Evolutionary conservation across 1,284 basidiomycete genomes (phyloP).

Genomic region (Microbotryomycetes sp.): DNA sequence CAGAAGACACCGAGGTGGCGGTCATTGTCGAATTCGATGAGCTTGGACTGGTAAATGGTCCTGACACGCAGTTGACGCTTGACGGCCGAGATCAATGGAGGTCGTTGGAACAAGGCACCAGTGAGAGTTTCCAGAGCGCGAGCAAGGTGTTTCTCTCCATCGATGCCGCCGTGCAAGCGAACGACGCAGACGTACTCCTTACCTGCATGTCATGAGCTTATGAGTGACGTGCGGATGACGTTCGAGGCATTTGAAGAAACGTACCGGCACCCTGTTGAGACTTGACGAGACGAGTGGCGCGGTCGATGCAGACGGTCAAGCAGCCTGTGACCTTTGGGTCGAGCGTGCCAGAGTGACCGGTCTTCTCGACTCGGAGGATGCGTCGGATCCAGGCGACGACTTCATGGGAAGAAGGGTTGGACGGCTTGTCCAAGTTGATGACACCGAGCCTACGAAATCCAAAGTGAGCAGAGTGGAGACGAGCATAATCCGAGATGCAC

Average conservation of each 20-base stretch:
- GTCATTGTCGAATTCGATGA: constrained; percentile 97
- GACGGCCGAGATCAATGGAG: constrained; percentile 96
- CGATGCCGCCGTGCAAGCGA: constrained; percentile 76
- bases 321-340: constrained; percentile 99
- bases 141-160: constrained; percentile 76
- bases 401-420: constrained; percentile 99
- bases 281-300: constrained; percentile 98
- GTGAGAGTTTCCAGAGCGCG: constrained; percentile 93
- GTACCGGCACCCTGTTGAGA: constrained; percentile 89
- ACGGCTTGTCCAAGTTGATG: constrained; percentile 99
- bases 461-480: not conserved
- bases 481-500: constrained; percentile 25
- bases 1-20: constrained; percentile 95
- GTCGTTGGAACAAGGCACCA: constrained; percentile 97
- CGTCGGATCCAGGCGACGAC: constrained; percentile 98
- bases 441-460: constrained; percentile 68
- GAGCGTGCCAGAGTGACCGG: constrained; percentile 93
- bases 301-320: constrained; percentile 97
- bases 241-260: constrained; percentile 36
- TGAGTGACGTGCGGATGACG: not conserved
- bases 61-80: constrained; percentile 97
- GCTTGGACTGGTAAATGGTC: constrained; percentile 93
- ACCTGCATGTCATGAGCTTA: constrained; percentile 47
- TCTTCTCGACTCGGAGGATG: constrained; percentile 94
- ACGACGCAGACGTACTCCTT: constrained; percentile 99